Conservation (phyloP, 2,329 filamentous ascomycete genomes). For the Thelonectria rubi region DNA sequence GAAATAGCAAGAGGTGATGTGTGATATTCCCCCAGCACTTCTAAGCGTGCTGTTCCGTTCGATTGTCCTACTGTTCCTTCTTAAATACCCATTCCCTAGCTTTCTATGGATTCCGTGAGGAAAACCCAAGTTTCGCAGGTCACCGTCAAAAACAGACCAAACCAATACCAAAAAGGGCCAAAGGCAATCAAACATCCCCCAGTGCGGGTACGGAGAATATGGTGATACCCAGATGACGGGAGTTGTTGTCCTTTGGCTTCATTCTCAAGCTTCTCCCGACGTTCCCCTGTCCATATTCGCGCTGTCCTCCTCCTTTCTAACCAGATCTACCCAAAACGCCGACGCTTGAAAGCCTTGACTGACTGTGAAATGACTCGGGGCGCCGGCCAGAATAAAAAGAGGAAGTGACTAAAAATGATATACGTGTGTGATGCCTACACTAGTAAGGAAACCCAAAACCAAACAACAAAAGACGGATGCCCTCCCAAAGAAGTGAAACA, state of each 20-base stretch:
- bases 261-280: neutral
- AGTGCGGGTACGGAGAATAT: neutral
- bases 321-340: slow-evolving; percentile 40
- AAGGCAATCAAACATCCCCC: neutral
- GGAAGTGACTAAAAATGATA: slow-evolving; percentile 22
- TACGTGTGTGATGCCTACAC: neutral
- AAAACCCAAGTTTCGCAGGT: neutral
- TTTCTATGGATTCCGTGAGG: neutral
- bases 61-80: too few species aligned
- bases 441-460: neutral
- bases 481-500: slow-evolving; percentile 27
- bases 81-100: neutral
- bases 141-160: neutral
- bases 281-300: neutral
- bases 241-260: neutral
- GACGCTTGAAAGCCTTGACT: slow-evolving; percentile 39
- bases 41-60: neutral
- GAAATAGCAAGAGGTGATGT: neutral
- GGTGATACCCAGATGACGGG: neutral
- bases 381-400: slow-evolving; percentile 32
- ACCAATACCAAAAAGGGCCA: neutral
- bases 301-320: slow-evolving; percentile 13
- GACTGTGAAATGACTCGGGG: slow-evolving; percentile 35
- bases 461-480: slow-evolving; percentile 22
- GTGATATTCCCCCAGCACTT: neutral